Base-by-base conservation (phyloP, 495 filamentous ascomycete species). In the Recurvomyces mirabilis region DNA sequence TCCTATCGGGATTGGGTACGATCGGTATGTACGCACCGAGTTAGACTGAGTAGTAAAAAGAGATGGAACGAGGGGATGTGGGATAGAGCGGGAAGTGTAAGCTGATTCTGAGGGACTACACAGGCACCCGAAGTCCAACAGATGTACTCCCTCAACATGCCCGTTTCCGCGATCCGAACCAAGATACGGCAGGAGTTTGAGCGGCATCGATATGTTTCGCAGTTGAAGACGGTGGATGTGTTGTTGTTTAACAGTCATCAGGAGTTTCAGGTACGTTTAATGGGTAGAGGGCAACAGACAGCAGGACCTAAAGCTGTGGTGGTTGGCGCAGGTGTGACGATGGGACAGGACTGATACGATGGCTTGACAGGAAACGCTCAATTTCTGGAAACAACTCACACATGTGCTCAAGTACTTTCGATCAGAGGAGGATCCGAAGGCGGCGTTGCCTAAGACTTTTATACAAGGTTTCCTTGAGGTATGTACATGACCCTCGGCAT, bases 161-260 rank as follows among this genome's bases (percentile, higher is more conserved):
- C 91, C 41, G 79, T 94, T 14, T 83, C 91, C 31, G 72, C 73
- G 43, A 79, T 96, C 61, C 85, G 91, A 46, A 89, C 88, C 34
- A 93, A 89, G 71, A 80, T 96, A 59, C 77, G 91, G 56, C 87
- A 96, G 66, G 89, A 98, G 60, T 98, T 98, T 65, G 91, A 98
- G 68, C 75, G 87, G 65, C 81, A 95, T 69, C 72, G 91, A 71
- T 94, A 81, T 60, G 88, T 95, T 36, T 82, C 81, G 60, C 87
- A 96, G 67, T 65, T 96, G 32, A 71, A 70, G 13, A 82, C 86
- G 3, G 78, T 95, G 47, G 93, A 98, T 63, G 77, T 95, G 56
- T 68, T 98, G 38, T 65, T 98, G 25, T 78, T 82, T 57, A 79
- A 93, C 62, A 88, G 82, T 60, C 79, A 93, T 59, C 70, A 78